Evolutionary conservation across 176 grass and related monocot genomes (phyloP).

Genomic region (Typha latifolia): DNA sequence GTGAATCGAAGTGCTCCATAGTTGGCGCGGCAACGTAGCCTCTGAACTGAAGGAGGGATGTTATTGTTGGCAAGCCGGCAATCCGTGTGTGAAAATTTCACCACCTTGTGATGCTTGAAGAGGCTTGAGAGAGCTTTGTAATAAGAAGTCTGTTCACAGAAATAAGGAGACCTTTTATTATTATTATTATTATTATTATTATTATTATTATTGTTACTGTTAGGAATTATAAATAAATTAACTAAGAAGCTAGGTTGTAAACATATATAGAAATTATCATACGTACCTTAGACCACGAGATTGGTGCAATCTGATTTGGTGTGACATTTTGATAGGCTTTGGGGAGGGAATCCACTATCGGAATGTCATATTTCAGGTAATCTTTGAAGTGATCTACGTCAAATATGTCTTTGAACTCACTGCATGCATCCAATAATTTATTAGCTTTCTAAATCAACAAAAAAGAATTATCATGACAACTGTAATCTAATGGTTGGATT

Average conservation of each 20-base stretch:
- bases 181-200: too few species aligned
- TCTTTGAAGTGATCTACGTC: constrained; percentile 12
- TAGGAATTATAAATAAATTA: too few species aligned
- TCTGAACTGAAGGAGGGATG: constrained; percentile 45
- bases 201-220: too few species aligned
- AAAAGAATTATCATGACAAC: too few species aligned
- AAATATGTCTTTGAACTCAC: constrained; percentile 20
- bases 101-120: constrained; percentile 41
- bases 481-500: too few species aligned
- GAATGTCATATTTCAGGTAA: neutral
- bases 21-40: constrained; percentile 60
- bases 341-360: constrained; percentile 2
- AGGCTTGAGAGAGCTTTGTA: constrained; percentile 35
- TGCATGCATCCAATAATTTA: neutral
- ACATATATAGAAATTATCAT: neutral
- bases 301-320: neutral
- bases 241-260: too few species aligned
- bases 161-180: neutral
- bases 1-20: constrained; percentile 50
- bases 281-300: constrained; percentile 15
- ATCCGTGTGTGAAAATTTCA: constrained; percentile 61
- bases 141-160: constrained; percentile 38
- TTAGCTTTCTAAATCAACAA: neutral
- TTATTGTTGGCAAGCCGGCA: constrained; percentile 62
- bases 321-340: neutral